Evolutionary conservation across 805 yeast species (phyloP).

Genomic region (Myxozyma vanderwaltii): DNA sequence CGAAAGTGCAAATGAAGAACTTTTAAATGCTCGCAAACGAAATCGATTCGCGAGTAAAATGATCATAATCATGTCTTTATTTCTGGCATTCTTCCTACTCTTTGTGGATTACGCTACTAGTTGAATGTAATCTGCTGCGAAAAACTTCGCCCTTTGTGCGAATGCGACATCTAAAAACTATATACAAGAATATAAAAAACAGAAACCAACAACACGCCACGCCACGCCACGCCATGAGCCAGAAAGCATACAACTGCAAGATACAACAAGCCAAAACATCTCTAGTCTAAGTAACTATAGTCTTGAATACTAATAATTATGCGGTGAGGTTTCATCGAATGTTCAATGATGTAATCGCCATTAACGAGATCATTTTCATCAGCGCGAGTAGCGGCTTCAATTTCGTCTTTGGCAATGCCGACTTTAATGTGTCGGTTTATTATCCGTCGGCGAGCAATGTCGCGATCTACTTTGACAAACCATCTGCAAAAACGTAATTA

Average conservation of each 20-base stretch:
- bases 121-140: neutral
- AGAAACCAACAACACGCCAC: constrained; percentile 1
- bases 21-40: constrained; percentile 66
- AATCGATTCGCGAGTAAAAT: constrained; percentile 63
- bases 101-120: constrained; percentile 38
- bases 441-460: constrained; percentile 47
- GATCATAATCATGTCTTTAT: constrained; percentile 57
- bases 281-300: neutral
- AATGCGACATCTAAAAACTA: neutral
- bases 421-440: constrained; percentile 49
- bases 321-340: constrained; percentile 37
- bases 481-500: constrained; percentile 34
- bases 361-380: constrained; percentile 62
- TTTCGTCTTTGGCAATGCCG: constrained; percentile 43
- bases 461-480: constrained; percentile 53
- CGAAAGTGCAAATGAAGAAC: constrained; percentile 66
- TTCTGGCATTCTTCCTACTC: constrained; percentile 59
- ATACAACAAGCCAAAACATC: no score
- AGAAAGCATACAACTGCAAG: neutral
- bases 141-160: no score
- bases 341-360: constrained; percentile 48
- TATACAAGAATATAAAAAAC: neutral
- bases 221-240: neutral
- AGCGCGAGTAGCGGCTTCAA: constrained; percentile 44
- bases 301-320: constrained; percentile 24